Percentiles rank a stretch among this genome's conserved stretches.
phyloP scores from a whole-genome alignment of 129 eudicot species.

The Ambrosia artemisiifolia region DNA sequence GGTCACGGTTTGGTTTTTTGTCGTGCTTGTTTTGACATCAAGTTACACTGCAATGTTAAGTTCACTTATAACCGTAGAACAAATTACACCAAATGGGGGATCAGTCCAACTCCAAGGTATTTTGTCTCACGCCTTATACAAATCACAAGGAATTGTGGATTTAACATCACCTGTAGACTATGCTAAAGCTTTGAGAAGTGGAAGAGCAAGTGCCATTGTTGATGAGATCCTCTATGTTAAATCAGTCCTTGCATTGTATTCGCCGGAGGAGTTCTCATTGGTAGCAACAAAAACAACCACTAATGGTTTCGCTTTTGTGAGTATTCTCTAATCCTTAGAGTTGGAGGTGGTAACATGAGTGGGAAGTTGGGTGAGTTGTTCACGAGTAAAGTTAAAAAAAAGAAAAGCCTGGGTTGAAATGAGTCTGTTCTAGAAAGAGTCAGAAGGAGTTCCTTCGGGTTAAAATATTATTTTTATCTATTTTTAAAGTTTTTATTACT shows the following conservation, averaged over 20 bases:
- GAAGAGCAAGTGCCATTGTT: conserved; percentile 38
- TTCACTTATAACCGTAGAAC: conserved; percentile 50
- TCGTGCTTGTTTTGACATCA: conserved; percentile 45
- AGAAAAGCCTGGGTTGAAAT: not conserved
- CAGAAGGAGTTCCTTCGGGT: not conserved
- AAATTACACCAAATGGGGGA: conserved; percentile 30
- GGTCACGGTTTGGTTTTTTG: conserved; percentile 43
- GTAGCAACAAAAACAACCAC: conserved; percentile 27
- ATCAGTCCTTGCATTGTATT: conserved; percentile 21
- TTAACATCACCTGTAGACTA: conserved; percentile 22
- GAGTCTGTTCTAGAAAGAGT: not conserved
- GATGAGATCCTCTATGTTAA: conserved; percentile 50
- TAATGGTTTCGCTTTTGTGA: conserved; percentile 40
- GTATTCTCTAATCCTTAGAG: conserved; percentile 17
- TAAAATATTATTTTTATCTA: not conserved
- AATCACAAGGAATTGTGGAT: not conserved
- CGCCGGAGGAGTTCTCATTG: conserved; percentile 11
- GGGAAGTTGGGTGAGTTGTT: no score
- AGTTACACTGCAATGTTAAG: conserved; percentile 62
- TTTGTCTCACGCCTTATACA: not conserved
- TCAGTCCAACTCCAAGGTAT: conserved; percentile 12
- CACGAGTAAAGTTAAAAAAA: no score
- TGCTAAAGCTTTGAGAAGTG: conserved; percentile 37
- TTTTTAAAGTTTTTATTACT: no score
- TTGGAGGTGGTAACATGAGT: not conserved